Base-by-base conservation (phyloP, 306 rosid genomes). In the Corylus avellana region DNA sequence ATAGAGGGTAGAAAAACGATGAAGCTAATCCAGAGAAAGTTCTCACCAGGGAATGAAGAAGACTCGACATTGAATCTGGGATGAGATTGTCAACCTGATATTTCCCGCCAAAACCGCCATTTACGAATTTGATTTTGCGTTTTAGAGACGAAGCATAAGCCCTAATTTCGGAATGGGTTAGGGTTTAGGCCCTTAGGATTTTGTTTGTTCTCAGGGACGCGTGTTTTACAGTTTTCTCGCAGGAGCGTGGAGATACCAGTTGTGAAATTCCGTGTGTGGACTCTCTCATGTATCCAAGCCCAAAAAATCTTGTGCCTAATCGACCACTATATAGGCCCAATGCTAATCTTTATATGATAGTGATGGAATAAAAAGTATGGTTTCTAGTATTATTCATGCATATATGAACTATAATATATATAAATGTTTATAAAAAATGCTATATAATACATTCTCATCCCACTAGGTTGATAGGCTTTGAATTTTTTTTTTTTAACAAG, bases 51-150 rank as follows among this genome's bases (percentile, higher is more conserved):
- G 74, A 82, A 78, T 72, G 35, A 77, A 54, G 46, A 82, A 81
- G 72, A 80, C 48, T 12, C 86, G 87, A 67, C 42, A 75, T 11
- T 70, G 88, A 72, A 88, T 75, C 10, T 85, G 91, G 47, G 66
- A 68, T 59, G 88, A 83, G 77, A 87, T 35, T 78, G 80, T 91
- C 88, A 82, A 73, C 78, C 69, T 74, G 58, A 88, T 14, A 20
- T 73, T 85, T 83, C 86, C 91, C 58, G 91, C 88, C 76, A 83
- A 84, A 82, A 55, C 75, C 72, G 88, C 81, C 97, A 89, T 90
- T 62, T 73, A 85, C 77, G 72, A 67, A 22, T 59, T 59, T 25
- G 37, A 59, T 9, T 59, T 59, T 12, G 25, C 22, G 35, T 42
- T 67, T 18, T 12, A 67, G 51, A 42, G 29, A 67, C 51, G 22